A percentile compares a stretch with the other conserved stretches of the same genome.
These are phyloP conservation scores for Kuraishia borneana DNA, from an alignment of 805 yeast genomes.

Conservation along the genomic window DNA sequence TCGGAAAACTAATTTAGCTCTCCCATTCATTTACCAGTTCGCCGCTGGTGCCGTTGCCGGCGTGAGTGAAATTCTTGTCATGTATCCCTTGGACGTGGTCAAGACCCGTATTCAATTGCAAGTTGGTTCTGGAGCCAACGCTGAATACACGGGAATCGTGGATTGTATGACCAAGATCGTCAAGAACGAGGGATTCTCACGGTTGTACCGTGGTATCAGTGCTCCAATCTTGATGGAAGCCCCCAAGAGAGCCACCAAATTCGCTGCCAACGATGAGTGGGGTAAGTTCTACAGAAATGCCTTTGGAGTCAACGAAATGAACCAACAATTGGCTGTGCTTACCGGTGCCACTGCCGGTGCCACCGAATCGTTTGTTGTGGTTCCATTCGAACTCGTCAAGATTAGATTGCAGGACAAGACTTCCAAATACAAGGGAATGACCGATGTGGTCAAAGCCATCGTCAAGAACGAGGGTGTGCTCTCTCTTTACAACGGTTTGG, in stretches of 20 bases:
- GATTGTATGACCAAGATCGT: slow-evolving; percentile 80
- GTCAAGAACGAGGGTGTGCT: slow-evolving; percentile 66
- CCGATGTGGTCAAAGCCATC: slow-evolving; percentile 68
- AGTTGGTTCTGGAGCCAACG: slow-evolving; percentile 38
- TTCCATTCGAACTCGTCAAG: slow-evolving; percentile 93
- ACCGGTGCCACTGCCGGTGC: slow-evolving; percentile 99
- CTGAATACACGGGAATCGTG: slow-evolving; percentile 72
- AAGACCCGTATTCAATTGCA: slow-evolving; percentile 93
- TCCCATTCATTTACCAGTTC: slow-evolving; percentile 90
- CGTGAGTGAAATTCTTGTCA: slow-evolving; percentile 85
- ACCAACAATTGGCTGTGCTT: slow-evolving; percentile 74
- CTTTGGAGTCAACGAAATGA: slow-evolving; percentile 62
- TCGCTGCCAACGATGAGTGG: slow-evolving; percentile 97
- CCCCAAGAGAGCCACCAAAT: slow-evolving; percentile 97
- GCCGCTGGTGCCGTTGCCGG: slow-evolving; percentile 94
- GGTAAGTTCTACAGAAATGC: slow-evolving; percentile 66
- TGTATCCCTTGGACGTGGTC: slow-evolving; percentile 96
- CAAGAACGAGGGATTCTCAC: slow-evolving; percentile 70
- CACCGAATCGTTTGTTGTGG: slow-evolving; percentile 91
- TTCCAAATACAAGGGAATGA: slow-evolving; percentile 73
- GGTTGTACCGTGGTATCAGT: slow-evolving; percentile 85
- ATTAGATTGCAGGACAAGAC: slow-evolving; percentile 87
- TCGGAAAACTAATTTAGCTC: slow-evolving; percentile 29
- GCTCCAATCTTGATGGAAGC: slow-evolving; percentile 99
- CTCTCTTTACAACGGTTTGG: slow-evolving; percentile 89